Base-by-base conservation (phyloP, 176 grass and related monocot species). In the Ampelocalamus luodianensis region DNA sequence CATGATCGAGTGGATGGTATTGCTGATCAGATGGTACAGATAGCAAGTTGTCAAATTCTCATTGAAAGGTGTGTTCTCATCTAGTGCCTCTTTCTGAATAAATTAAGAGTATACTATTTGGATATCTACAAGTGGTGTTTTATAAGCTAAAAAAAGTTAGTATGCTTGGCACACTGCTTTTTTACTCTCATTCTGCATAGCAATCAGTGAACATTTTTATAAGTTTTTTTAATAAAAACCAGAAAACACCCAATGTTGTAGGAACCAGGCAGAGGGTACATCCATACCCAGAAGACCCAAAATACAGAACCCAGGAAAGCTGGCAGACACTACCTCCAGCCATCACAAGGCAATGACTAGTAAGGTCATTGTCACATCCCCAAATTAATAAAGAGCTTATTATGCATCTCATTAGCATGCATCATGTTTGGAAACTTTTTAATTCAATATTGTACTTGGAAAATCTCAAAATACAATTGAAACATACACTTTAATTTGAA, bases 11-110 rank as follows among this genome's bases (percentile, higher is more conserved):
- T 40, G 15, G 22, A 39, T 45, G 5, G 42, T 66, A 64, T 43
- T 63, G 36, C 26, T 53, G 46, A 64, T 44, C 44, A 68, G 36
- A 80, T 73, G 37, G 65, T 64, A 78, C 4, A 53, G 43, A 63
- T 76, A 38, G 5, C 14, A 74, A 60, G 51, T 61, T 40, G 44
- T 71, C 63, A 40, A 81, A 66, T 79, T 42, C 68, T 22, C 43
- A 51, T 48, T 72, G n/a, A 79, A 85, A 72, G 32, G 15, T 55
- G 64, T 42, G 6, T 64, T 78, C 45, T 29, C 27, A 38, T 54
- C 18, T 20, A 63, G 37, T 53, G 10, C 43, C 36, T 51, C 32
- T 86, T 79, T 74, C 51, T 50, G 65, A 86, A 79, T 72, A 78
- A 78, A 6, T 60, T 60, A 45, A 8, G 63, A 63, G 43, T 65